phyloP scores from a whole-genome alignment of 2,329 filamentous ascomycete species.

The Pseudocercospora fuligena region DNA sequence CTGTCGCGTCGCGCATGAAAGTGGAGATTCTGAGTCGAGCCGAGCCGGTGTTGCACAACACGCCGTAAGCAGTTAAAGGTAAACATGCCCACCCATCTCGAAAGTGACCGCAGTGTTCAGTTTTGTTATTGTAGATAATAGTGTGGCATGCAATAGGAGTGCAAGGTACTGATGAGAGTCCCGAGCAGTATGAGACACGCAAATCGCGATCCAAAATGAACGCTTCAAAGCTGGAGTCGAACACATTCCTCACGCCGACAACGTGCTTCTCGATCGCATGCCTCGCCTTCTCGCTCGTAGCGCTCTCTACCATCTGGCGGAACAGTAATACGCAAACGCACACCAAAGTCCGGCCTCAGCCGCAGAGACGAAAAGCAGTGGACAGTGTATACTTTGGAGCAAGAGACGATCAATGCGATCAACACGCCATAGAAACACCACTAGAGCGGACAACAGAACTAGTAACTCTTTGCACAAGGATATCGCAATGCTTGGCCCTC shows the following conservation, averaged over 20 bases:
- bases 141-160: neutral
- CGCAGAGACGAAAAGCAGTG: constrained; percentile 16
- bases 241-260: constrained; percentile 29
- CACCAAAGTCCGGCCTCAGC: neutral
- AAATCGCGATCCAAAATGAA: constrained; percentile 2
- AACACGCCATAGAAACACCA: neutral
- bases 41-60: constrained; percentile 1
- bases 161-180: neutral
- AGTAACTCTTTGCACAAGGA: constrained; percentile 11
- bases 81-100: neutral
- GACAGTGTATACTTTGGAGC: constrained; percentile 16
- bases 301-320: constrained; percentile 31
- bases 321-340: constrained; percentile 11
- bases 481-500: neutral
- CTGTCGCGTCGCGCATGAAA: neutral
- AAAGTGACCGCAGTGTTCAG: neutral
- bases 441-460: neutral
- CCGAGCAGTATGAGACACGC: neutral
- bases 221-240: constrained; percentile 11
- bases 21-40: neutral
- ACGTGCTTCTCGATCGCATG: constrained; percentile 36
- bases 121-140: neutral
- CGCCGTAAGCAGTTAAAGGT: neutral
- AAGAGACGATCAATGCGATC: neutral
- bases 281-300: constrained; percentile 33